Base-by-base conservation (phyloP, 2,329 filamentous ascomycete species). In the Sordariomycetes sp. region DNA sequence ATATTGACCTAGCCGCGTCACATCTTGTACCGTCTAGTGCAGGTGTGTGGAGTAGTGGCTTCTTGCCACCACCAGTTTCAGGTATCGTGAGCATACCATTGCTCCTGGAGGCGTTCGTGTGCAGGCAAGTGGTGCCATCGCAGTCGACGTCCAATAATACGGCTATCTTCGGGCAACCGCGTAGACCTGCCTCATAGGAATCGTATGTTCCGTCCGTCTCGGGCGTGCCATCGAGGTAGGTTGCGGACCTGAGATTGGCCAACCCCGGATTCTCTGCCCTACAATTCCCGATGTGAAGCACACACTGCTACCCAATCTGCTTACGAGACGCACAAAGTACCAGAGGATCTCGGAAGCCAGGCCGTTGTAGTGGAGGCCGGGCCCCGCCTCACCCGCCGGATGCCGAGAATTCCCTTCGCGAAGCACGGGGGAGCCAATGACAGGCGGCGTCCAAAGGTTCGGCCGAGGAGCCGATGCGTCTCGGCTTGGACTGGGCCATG, bases 181-280 rank as follows among this genome's bases (percentile, higher is more conserved):
- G 24, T 50, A 35, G 36, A 28, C 10, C 17, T n/a, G 28, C 28
- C 28, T 32, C 28, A 32, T 32, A 25, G 24, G 42, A 51, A 51
- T n/a, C 20, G 48, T 36, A 22, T 24, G 35, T 52, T 39, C 36
- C 55, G 39, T 56, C 52, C 34, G 51, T 32, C 28, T 32, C 28
- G 36, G 36, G 17, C 5, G 17, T 17, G 36, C 12, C 5, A 20
- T 5, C 10, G n/a, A 45, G 20, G 45, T 12, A 20, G 10, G n/a
- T 50, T 13, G n/a, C 10, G 3, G 45, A 22, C n/a, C 20, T 50
- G 22, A 10, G 45, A 50, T 20, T 50, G 45, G 20, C 10, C 55
- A 52, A 28, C 55, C 55, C 55, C 55, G 55, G 55, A 56, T 56
- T 56, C 52, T 52, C 55, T 52, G 55, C 55, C 55, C 55, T 56